These are phyloP conservation scores for Fusarium aywerte DNA, from an alignment of 2,329 filamentous ascomycete genomes.

Conservation along the genomic window DNA sequence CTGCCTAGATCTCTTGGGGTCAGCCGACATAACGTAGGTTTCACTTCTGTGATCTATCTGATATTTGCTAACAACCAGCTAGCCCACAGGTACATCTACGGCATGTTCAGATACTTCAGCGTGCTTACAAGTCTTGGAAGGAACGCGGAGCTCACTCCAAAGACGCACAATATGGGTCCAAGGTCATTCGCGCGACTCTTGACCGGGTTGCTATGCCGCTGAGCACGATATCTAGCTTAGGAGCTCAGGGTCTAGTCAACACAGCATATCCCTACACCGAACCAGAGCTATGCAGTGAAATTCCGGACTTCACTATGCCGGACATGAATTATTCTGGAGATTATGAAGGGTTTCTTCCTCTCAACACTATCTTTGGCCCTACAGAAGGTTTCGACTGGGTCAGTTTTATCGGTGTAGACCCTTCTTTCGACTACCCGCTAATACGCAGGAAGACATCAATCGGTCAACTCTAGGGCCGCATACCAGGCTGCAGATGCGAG, in stretches of 20 bases:
- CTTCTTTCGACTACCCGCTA: background rate
- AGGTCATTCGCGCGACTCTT: conserved; percentile 57
- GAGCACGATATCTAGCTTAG: conserved; percentile 3
- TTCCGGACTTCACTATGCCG: conserved; percentile 21
- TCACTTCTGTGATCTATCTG: background rate
- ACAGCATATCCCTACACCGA: conserved; percentile 1
- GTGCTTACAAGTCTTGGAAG: conserved; percentile 57
- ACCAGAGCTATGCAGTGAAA: background rate
- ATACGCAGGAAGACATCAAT: conserved; percentile 42
- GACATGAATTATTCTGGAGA: conserved; percentile 39
- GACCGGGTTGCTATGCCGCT: conserved; percentile 48
- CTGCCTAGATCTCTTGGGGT: conserved; percentile 62
- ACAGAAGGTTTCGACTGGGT: conserved; percentile 56
- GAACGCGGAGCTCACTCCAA: conserved; percentile 52
- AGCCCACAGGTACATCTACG: conserved; percentile 49
- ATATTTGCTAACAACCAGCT: conserved; percentile 17
- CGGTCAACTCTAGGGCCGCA: conserved; percentile 41
- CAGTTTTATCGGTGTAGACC: conserved; percentile 27
- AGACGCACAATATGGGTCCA: conserved; percentile 57
- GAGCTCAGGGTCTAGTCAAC: conserved; percentile 1
- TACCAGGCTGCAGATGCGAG: conserved; percentile 4
- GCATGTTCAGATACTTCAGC: conserved; percentile 53
- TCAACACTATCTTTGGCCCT: conserved; percentile 53
- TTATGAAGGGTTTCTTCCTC: conserved; percentile 49
- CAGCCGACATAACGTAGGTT: conserved; percentile 51